Conservation (phyloP, 805 yeast genomes). For the Metschnikowia lunata region DNA sequence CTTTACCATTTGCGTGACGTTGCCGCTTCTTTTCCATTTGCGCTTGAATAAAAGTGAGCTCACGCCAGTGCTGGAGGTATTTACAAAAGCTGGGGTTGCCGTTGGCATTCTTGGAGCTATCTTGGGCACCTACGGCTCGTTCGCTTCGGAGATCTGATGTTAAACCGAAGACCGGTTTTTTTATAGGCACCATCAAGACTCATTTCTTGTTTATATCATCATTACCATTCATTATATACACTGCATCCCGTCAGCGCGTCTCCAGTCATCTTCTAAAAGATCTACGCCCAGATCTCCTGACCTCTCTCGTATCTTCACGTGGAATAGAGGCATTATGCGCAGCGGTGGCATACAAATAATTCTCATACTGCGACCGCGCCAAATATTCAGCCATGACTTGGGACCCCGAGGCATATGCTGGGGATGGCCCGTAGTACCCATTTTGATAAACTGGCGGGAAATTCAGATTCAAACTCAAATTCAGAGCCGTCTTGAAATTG, state of each 20-base stretch:
- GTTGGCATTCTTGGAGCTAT: constrained; percentile 14
- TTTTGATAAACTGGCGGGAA: neutral
- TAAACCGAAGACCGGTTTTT: no score
- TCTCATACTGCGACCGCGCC: constrained; percentile 67
- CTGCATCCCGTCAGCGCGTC: neutral
- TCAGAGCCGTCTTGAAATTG: constrained; percentile 1
- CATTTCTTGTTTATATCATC: no score
- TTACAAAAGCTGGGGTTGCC: constrained; percentile 9
- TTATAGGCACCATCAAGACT: no score
- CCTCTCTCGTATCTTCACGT: neutral
- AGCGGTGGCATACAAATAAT: constrained; percentile 42
- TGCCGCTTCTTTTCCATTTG: constrained; percentile 36
- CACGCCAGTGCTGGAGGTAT: constrained; percentile 1
- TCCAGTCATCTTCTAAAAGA: neutral
- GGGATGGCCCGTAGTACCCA: neutral
- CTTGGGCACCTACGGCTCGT: constrained; percentile 16
- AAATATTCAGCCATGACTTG: constrained; percentile 76
- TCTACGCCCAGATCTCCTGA: neutral
- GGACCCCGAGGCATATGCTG: constrained; percentile 43
- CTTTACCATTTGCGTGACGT: constrained; percentile 36
- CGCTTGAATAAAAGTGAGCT: constrained; percentile 11
- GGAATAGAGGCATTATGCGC: neutral
- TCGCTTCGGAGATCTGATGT: constrained; percentile 1
- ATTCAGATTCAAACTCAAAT: neutral
- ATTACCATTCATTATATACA: no score